Evolutionary conservation across 2,329 filamentous ascomycete genomes (phyloP).

Genomic region (Hypoxylon sp.): DNA sequence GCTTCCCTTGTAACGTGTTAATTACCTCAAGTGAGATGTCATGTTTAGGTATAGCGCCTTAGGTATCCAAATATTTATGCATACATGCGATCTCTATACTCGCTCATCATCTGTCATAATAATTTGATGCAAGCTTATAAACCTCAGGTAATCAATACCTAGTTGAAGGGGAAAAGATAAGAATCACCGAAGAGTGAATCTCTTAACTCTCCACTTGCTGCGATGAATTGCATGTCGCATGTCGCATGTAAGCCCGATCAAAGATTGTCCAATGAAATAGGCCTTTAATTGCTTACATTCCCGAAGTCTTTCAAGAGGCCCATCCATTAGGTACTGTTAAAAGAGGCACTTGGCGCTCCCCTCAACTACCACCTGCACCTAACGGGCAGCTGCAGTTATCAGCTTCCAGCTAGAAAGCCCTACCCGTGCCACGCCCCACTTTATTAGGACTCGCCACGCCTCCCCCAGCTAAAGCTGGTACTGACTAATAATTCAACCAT

Average conservation of each 20-base stretch:
- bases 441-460: no score
- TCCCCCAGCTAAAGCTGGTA: no score
- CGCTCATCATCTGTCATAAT: not conserved
- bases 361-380: conserved; percentile 2
- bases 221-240: conserved; percentile 3
- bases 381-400: conserved; percentile 17
- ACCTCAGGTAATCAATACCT: not conserved
- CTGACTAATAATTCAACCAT: no score
- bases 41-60: not conserved
- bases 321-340: not conserved
- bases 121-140: conserved; percentile 1
- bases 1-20: conserved; percentile 31
- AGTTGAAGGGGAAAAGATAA: conserved; percentile 5
- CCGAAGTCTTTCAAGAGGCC: not conserved
- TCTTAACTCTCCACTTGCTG: not conserved
- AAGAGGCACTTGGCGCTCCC: not conserved
- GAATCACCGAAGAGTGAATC: not conserved
- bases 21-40: conserved; percentile 22
- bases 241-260: conserved; percentile 2
- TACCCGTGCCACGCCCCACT: no score
- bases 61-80: conserved; percentile 6
- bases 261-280: conserved; percentile 17
- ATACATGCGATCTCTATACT: conserved; percentile 17
- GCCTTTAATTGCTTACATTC: not conserved
- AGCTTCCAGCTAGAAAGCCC: conserved; percentile 20